phyloP scores from a whole-genome alignment of 306 rosid genomes.

The Ormosia emarginata region DNA sequence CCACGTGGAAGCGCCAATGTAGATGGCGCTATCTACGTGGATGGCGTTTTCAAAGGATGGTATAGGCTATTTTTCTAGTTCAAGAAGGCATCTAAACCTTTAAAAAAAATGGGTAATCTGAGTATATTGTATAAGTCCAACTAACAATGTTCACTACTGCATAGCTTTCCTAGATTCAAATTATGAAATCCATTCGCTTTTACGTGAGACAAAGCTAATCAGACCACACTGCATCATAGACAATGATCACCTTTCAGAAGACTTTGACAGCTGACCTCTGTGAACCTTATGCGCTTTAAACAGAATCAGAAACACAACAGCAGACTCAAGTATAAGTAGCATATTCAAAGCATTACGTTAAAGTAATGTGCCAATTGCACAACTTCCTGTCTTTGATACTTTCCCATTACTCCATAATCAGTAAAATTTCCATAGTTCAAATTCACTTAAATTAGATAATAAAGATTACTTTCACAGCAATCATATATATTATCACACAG shows the following conservation, averaged over 20 bases:
- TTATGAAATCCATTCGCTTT: neutral
- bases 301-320: slow-evolving; percentile 6
- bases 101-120: neutral
- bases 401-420: neutral
- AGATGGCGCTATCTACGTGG: too few species aligned
- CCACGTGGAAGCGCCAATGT: too few species aligned
- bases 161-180: neutral
- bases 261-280: neutral
- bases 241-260: neutral
- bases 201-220: neutral
- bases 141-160: neutral
- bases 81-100: slow-evolving; percentile 5
- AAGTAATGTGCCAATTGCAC: neutral
- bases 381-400: neutral
- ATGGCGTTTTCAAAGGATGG: slow-evolving; percentile 5
- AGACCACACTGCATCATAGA: neutral
- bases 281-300: slow-evolving; percentile 1
- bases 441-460: neutral
- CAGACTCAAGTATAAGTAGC: neutral
- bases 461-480: neutral
- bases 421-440: neutral
- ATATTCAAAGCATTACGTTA: neutral
- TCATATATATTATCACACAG: neutral
- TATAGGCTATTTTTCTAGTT: neutral
- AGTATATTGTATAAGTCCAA: neutral